These are phyloP conservation scores for Backusella tarrabulga DNA, from an alignment of 192 early-diverging fungal genomes.

Conservation along the genomic window DNA sequence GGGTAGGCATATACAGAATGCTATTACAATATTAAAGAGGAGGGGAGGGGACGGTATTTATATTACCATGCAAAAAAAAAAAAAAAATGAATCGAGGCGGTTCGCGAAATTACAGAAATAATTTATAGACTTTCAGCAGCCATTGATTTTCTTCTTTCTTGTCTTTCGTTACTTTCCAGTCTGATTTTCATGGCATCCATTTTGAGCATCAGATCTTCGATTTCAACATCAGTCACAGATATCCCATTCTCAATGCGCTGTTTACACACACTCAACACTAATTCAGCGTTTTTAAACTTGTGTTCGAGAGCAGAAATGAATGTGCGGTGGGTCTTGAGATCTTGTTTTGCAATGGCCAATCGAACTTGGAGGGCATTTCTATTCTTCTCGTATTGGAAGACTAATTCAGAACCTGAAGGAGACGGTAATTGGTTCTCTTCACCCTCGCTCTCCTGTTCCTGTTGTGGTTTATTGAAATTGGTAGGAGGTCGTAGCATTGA, in stretches of 20 bases:
- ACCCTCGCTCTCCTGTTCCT: neutral
- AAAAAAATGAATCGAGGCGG: too few species aligned
- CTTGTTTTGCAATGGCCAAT: neutral
- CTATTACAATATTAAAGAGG: neutral
- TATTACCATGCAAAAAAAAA: neutral
- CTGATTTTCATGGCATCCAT: conserved; percentile 22
- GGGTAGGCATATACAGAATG: neutral
- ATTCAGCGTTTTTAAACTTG: neutral
- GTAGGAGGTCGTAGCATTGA: conserved; percentile 10
- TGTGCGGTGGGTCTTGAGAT: neutral
- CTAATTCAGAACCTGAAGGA: neutral
- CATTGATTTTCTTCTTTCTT: neutral
- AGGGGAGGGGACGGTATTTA: neutral
- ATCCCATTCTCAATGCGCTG: neutral
- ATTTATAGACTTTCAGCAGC: neutral
- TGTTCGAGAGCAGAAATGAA: neutral
- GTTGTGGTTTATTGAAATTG: neutral
- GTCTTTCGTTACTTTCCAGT: conserved; percentile 1
- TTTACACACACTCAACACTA: neutral
- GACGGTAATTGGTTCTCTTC: neutral
- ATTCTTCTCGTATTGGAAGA: conserved; percentile 14
- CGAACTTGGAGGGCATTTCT: neutral
- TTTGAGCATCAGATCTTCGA: conserved; percentile 15
- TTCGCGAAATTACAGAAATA: neutral
- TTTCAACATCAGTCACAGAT: conserved; percentile 12